A percentile compares a stretch with the other conserved stretches of the same genome.
These are phyloP conservation scores for Penicillium pancosmium DNA, from an alignment of 495 filamentous ascomycete species.

Conservation along the genomic window DNA sequence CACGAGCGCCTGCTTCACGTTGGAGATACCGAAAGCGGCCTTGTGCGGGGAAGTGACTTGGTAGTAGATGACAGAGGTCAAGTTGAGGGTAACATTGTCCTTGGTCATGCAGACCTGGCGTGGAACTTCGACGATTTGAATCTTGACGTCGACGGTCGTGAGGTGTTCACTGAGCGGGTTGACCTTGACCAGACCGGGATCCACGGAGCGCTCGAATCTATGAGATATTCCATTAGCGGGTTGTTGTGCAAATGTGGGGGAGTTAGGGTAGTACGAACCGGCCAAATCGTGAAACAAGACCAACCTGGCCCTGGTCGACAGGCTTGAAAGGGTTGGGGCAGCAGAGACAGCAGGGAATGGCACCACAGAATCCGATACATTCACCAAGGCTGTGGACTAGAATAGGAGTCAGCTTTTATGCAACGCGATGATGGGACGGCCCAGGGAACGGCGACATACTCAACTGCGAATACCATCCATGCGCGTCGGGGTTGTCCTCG, in stretches of 20 bases:
- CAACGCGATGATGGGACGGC: no score
- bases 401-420: neutral
- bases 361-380: conserved; percentile 77
- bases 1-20: conserved; percentile 90
- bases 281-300: conserved; percentile 93
- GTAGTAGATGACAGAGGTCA: conserved; percentile 99
- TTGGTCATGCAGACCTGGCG: conserved; percentile 99
- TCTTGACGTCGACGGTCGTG: conserved; percentile 96
- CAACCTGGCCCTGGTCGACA: conserved; percentile 91
- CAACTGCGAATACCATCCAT: conserved; percentile 91
- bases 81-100: conserved; percentile 92
- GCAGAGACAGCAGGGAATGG: conserved; percentile 88
- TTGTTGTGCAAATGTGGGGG: neutral
- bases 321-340: conserved; percentile 97
- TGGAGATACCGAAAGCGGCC: conserved; percentile 94
- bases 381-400: conserved; percentile 75
- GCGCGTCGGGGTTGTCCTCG: conserved; percentile 64
- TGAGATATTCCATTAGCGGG: conserved; percentile 5
- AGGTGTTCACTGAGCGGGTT: conserved; percentile 94
- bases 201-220: conserved; percentile 89
- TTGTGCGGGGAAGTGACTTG: conserved; percentile 95
- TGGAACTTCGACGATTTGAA: conserved; percentile 97
- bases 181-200: conserved; percentile 96
- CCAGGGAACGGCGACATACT: conserved; percentile 55
- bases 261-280: conserved; percentile 46